Percentiles rank a stretch among this genome's conserved stretches.
These are phyloP conservation scores for Bretziella fagacearum DNA, from an alignment of 2,329 filamentous ascomycete genomes.

Conservation along the genomic window DNA sequence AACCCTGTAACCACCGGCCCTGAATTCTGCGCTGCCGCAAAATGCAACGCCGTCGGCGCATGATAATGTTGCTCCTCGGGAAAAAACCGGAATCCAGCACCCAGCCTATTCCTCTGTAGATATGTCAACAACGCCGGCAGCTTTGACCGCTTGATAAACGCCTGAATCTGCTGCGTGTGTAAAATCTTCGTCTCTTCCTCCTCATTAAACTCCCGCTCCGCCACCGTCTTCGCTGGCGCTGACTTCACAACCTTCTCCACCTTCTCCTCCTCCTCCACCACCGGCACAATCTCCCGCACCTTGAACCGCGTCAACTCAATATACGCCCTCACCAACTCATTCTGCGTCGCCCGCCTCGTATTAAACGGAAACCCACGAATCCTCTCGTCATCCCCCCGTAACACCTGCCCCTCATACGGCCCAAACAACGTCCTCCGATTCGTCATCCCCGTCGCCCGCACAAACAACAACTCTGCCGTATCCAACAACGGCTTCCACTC, in stretches of 20 bases:
- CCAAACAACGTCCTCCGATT: slow-evolving; percentile 81
- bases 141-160: slow-evolving; percentile 76
- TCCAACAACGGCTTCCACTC: slow-evolving; percentile 83
- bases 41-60: slow-evolving; percentile 66
- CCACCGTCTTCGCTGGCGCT: slow-evolving; percentile 30
- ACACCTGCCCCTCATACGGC: slow-evolving; percentile 73
- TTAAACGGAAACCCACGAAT: slow-evolving; percentile 84
- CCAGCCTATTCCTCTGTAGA: slow-evolving; percentile 55
- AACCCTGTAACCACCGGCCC: slow-evolving; percentile 62
- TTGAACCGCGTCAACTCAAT: slow-evolving; percentile 87
- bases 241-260: slow-evolving; percentile 23
- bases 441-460: slow-evolving; percentile 72
- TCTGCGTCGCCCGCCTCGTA: slow-evolving; percentile 79
- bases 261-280: slow-evolving; percentile 35
- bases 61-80: slow-evolving; percentile 59
- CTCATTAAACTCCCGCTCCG: slow-evolving; percentile 52
- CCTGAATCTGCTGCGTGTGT: slow-evolving; percentile 79
- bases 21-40: slow-evolving; percentile 68
- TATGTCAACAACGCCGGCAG: slow-evolving; percentile 76
- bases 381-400: slow-evolving; percentile 61
- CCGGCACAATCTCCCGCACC: slow-evolving; percentile 58
- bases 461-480: slow-evolving; percentile 67
- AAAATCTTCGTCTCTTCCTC: slow-evolving; percentile 68
- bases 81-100: slow-evolving; percentile 57
- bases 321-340: slow-evolving; percentile 85